Evolutionary conservation across 495 filamentous ascomycete genomes (phyloP), one percentile per base, ranked within the genome.

Genomic region (Endocarpon pusillum): DNA sequence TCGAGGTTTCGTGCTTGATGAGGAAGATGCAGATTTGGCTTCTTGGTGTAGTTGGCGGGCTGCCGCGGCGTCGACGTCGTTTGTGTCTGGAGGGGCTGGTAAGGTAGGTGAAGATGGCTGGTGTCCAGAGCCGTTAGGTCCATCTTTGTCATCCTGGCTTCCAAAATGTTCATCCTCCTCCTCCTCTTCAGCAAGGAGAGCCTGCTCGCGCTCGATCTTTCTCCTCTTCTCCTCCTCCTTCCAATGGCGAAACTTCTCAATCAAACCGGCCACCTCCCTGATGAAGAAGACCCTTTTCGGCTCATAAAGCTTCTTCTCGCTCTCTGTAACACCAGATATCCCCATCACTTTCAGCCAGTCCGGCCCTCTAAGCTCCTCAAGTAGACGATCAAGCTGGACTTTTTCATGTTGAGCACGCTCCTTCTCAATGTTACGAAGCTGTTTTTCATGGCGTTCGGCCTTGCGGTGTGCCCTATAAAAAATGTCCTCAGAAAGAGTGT

Each of bases 301-400:
- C 48, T 94, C 85, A 52, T 80, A 93, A 27, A 73, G 71, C 45
- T 79, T 89, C 57, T 76, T 81, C 36, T 79, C 78, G 31, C 66
- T 66, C 42, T 91, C 87, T 6, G 84, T 83, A 16, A 85, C 70
- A 8, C 80, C 79, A 32, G 70, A 81, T 28, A 96, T 75, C n/a
- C 89, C 89, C 75, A 99, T 87, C 2, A 81, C 66, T 35, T 81
- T 77, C 36, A 94, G 61, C 89, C 89, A 99, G 48, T 94, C 89
- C 23, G 73, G 77, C n/a, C 86, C 74, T 47, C 79, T 75, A 3
- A 99, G 66, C 24, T 82, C 83, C 30, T 89, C 83, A 23, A 94
- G 67, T 23, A 94, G 61, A 5, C 85, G 69, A 34, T 89, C 80
- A 23, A 94, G 69, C 43, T 86, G 78, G 34, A 83, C 74, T 42